A percentile compares a stretch with the other conserved stretches of the same genome.
These are phyloP conservation scores for Phaeotremella skinneri DNA, from an alignment of 768 basidiomycete species.

Conservation along the genomic window DNA sequence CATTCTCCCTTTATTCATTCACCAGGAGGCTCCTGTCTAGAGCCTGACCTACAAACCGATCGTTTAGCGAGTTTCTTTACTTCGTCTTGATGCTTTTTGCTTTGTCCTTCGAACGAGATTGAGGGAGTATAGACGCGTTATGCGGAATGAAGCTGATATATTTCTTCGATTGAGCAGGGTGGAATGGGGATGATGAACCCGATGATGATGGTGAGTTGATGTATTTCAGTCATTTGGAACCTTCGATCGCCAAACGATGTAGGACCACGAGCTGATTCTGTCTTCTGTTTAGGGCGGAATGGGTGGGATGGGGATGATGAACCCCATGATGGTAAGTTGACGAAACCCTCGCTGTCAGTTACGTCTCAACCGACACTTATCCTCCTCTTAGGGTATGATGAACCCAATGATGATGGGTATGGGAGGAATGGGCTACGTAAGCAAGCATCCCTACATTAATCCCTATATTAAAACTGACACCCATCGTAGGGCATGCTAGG, in stretches of 20 bases:
- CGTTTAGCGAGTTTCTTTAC: no score
- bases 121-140: no score
- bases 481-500: constrained; percentile 38
- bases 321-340: constrained; percentile 30
- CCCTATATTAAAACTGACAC: not conserved
- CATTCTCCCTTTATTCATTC: not conserved
- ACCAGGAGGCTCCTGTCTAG: no score
- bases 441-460: constrained; percentile 4
- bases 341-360: not conserved
- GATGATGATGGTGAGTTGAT: constrained; percentile 23
- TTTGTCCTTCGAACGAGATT: no score
- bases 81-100: no score
- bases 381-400: constrained; percentile 10
- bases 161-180: no score
- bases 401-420: constrained; percentile 29
- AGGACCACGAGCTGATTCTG: no score
- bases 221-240: no score
- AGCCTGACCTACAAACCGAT: no score
- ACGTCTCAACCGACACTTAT: constrained; percentile 6
- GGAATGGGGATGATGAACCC: constrained; percentile 32
- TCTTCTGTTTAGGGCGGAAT: constrained; percentile 10
- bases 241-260: not conserved
- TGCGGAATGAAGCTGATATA: no score
- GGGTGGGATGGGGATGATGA: constrained; percentile 34
- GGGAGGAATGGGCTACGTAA: constrained; percentile 27